Conservation (phyloP, 768 basidiomycete genomes). For the Multifurca ochricompacta region DNA sequence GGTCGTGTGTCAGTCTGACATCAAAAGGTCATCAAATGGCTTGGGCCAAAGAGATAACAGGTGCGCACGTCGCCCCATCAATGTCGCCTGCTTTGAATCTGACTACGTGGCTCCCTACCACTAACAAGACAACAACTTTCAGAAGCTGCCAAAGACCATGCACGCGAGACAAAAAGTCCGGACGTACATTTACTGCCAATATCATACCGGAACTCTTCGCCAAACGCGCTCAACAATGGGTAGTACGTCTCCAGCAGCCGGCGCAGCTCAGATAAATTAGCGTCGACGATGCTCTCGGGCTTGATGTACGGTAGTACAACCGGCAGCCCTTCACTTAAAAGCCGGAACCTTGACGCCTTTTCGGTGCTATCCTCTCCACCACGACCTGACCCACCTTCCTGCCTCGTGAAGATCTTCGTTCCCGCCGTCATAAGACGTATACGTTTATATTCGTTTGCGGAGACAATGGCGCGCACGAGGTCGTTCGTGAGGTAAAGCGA, state of each 20-base stretch:
- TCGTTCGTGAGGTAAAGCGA: constrained; percentile 86
- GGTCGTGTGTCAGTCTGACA: constrained; percentile 63
- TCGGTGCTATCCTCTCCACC: not conserved
- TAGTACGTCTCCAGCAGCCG: constrained; percentile 73
- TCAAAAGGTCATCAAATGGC: not conserved
- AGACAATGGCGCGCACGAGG: constrained; percentile 71
- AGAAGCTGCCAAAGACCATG: not conserved
- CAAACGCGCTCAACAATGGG: constrained; percentile 62
- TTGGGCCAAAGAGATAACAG: not conserved
- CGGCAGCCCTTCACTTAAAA: constrained; percentile 79
- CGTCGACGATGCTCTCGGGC: constrained; percentile 51
- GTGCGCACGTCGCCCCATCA: constrained; percentile 49
- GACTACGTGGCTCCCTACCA: constrained; percentile 63
- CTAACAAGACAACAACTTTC: constrained; percentile 30
- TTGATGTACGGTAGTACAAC: constrained; percentile 78
- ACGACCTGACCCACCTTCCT: constrained; percentile 49
- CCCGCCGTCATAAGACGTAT: constrained; percentile 89
- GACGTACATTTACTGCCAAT: constrained; percentile 50
- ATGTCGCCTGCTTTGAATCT: constrained; percentile 51
- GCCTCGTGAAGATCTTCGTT: constrained; percentile 86
- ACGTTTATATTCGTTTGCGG: constrained; percentile 73
- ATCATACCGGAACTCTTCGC: constrained; percentile 45
- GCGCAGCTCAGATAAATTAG: constrained; percentile 48
- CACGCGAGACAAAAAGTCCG: not conserved
- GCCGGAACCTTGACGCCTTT: constrained; percentile 48